These are phyloP conservation scores for Monosporascus sp. DNA, from an alignment of 2,329 filamentous ascomycete genomes.

Conservation along the genomic window DNA sequence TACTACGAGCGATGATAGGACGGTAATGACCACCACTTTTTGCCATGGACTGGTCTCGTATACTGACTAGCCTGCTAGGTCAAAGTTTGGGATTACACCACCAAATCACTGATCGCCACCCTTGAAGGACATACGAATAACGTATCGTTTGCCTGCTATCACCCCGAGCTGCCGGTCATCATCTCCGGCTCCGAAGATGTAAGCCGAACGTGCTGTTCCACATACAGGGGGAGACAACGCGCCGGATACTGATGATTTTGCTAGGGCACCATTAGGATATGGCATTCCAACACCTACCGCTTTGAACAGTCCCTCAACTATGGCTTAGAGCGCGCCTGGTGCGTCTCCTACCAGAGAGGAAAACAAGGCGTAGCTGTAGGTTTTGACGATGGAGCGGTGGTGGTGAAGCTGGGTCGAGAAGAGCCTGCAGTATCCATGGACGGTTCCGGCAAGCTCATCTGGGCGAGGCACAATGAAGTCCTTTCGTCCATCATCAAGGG, in stretches of 20 bases:
- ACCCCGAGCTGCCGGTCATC: slow-evolving; percentile 93
- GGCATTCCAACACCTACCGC: slow-evolving; percentile 96
- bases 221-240: background rate
- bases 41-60: background rate
- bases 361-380: slow-evolving; percentile 92
- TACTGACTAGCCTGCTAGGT: slow-evolving; percentile 30
- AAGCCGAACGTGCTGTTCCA: background rate
- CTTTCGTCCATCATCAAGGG: slow-evolving; percentile 93
- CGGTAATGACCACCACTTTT: slow-evolving; percentile 34
- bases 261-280: slow-evolving; percentile 80
- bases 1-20: slow-evolving; percentile 93
- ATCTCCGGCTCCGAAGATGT: slow-evolving; percentile 95
- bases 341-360: slow-evolving; percentile 90
- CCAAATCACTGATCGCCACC: slow-evolving; percentile 93
- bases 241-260: background rate
- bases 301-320: slow-evolving; percentile 96
- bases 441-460: slow-evolving; percentile 88
- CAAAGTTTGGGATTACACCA: slow-evolving; percentile 99
- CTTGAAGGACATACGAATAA: slow-evolving; percentile 97
- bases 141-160: slow-evolving; percentile 96
- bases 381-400: slow-evolving; percentile 95
- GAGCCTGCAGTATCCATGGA: slow-evolving; percentile 99
- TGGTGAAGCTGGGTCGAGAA: slow-evolving; percentile 95
- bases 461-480: slow-evolving; percentile 92
- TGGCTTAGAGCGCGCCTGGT: slow-evolving; percentile 93